phyloP scores from a whole-genome alignment of 2,329 filamentous ascomycete species.

The Aspergillus sp. region DNA sequence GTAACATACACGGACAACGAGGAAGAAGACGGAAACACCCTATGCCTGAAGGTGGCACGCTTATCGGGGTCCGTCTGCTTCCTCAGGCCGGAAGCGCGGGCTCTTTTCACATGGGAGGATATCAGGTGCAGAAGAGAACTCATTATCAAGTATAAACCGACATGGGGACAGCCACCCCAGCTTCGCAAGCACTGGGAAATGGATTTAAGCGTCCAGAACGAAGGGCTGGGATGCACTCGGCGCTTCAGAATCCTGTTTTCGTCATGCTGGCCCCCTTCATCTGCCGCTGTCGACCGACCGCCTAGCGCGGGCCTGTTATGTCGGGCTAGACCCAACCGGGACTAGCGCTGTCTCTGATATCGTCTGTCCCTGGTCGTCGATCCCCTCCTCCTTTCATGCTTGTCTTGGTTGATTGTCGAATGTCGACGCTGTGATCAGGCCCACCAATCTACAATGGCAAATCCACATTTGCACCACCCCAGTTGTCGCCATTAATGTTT shows the following conservation, averaged over 20 bases:
- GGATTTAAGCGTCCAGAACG: slow-evolving; percentile 10
- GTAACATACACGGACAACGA: slow-evolving; percentile 27
- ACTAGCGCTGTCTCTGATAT: not conserved
- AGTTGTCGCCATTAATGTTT: not conserved
- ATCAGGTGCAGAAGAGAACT: slow-evolving; percentile 34
- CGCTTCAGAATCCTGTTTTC: slow-evolving; percentile 7
- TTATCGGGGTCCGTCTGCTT: slow-evolving; percentile 29
- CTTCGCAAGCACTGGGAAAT: slow-evolving; percentile 10
- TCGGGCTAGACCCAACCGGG: not conserved
- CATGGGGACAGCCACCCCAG: slow-evolving; percentile 30
- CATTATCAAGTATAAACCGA: slow-evolving; percentile 30
- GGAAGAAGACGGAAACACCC: slow-evolving; percentile 22
- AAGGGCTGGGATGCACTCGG: not conserved
- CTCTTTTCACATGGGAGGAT: slow-evolving; percentile 29
- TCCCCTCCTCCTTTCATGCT: not conserved
- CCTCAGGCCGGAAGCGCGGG: slow-evolving; percentile 31
- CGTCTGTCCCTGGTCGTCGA: not conserved
- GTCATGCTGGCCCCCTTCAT: not conserved
- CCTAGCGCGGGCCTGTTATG: not conserved
- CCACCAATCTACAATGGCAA: not conserved
- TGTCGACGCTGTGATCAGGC: not conserved
- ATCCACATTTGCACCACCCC: not conserved
- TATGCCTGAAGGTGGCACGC: slow-evolving; percentile 23
- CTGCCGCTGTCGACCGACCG: not conserved
- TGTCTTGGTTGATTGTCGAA: not conserved